phyloP scores from a whole-genome alignment of 2,329 filamentous ascomycete species.

The Orbilia javanica region DNA sequence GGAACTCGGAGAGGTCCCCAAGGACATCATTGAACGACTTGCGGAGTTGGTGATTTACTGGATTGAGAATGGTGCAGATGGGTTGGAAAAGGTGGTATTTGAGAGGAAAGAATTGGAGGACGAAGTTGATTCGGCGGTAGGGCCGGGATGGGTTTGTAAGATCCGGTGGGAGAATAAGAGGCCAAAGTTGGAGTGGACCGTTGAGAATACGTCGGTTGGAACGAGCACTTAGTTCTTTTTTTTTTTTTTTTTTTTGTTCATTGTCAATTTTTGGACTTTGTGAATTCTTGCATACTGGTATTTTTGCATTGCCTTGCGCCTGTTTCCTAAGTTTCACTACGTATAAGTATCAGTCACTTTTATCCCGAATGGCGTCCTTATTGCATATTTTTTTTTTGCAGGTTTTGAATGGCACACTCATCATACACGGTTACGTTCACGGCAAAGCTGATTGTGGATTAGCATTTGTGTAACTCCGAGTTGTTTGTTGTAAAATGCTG shows the following conservation, averaged over 20 bases:
- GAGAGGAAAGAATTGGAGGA: conserved; percentile 9
- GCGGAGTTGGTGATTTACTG: conserved; percentile 1
- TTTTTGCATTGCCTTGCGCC: neutral
- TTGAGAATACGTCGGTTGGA: neutral
- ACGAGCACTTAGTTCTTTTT: neutral
- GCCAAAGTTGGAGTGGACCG: conserved; percentile 4
- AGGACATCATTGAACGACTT: neutral
- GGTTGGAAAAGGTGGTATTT: neutral
- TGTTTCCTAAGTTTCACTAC: too few species aligned
- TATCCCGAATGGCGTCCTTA: too few species aligned
- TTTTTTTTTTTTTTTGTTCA: neutral
- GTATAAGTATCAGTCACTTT: too few species aligned
- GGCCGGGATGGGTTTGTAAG: neutral
- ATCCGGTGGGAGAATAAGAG: neutral
- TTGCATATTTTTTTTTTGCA: too few species aligned
- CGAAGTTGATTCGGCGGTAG: conserved; percentile 6
- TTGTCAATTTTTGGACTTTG: neutral
- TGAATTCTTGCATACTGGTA: neutral
- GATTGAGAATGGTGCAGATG: conserved; percentile 2
- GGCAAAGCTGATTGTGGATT: neutral
- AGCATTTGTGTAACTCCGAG: neutral
- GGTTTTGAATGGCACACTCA: too few species aligned
- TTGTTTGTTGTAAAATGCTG: conserved; percentile 14
- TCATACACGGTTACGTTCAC: too few species aligned
- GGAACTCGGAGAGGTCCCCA: conserved; percentile 3